Base-by-base conservation (phyloP, 768 basidiomycete genomes). In the Tubosaeta sp. region DNA sequence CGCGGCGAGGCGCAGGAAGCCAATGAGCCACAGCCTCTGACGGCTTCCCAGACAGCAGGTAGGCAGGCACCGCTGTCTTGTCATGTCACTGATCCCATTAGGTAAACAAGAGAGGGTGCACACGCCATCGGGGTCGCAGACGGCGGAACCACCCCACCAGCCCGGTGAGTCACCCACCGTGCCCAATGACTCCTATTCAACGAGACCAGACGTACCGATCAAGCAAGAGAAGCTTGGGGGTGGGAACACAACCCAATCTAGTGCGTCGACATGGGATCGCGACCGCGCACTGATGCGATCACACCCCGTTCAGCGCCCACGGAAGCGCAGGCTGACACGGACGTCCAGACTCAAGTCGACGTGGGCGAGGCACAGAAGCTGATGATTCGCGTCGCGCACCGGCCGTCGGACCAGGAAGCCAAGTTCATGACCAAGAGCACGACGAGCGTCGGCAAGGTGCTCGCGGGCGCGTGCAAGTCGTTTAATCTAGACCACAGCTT, bases 371-470 rank as follows among this genome's bases (percentile, higher is more conserved):
- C 3, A 9, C 51, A 53, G 2, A 65, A 60, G 30, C 36, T 67
- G 31, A 54, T 57, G 52, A 63, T 68, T n/a, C 69, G 67, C 14
- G 65, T 70, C 27, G 60, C 65, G 30, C 67, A 68, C 38, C 67
- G 59, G 9, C 45, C 56, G 0, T 59, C 69, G 7, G 52, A 52
- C 35, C 68, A 69, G 44, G 65, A 68, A 44, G 57, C 68, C 11
- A 69, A 68, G 30, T 70, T 68, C 22, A 65, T 56, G 21, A 50
- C 57, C 5, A 70, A 67, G n/a, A 34, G 46, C 21, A 59, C 62
- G n/a, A 69, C 68, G 18, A 70, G 52, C n/a, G 67, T 70, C 2
- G 43, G 32, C 13, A 68, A 66, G 16, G 62, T 68, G 34, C 51
- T 68, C 4, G 4, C 58, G 3, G 55, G 53, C 5, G 64, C 57